Conservation (phyloP, 1,284 basidiomycete species). For the Tilletiaria anomala region DNA sequence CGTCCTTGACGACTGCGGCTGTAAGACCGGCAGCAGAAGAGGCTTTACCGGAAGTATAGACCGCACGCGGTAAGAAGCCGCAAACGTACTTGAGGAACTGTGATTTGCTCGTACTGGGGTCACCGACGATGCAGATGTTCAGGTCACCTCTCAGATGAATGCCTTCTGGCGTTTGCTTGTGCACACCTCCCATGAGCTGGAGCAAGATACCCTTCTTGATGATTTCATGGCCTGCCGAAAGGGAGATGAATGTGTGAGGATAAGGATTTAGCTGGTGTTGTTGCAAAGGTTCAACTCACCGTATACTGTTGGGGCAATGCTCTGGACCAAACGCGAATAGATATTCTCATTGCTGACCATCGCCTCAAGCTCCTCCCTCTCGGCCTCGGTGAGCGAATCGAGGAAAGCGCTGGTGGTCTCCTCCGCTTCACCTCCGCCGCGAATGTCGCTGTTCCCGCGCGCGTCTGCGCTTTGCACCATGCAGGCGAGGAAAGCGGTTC, state of each 20-base stretch:
- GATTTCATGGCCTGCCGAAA: conserved; percentile 74
- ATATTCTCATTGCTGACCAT: conserved; percentile 93
- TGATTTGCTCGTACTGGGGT: conserved; percentile 91
- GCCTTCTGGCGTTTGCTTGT: conserved; percentile 89
- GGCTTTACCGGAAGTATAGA: conserved; percentile 97
- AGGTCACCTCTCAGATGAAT: conserved; percentile 95
- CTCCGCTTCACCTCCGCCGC: conserved; percentile 47
- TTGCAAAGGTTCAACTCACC: too few species aligned
- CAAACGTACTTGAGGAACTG: conserved; percentile 99
- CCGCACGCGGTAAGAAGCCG: conserved; percentile 93
- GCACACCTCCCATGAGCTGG: conserved; percentile 98
- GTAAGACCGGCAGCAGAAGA: conserved; percentile 97
- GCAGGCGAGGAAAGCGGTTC: conserved; percentile 94
- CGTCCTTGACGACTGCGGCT: conserved; percentile 93
- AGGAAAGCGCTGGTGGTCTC: conserved; percentile 48
- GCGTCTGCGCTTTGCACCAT: conserved; percentile 87
- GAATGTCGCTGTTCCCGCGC: conserved; percentile 24
- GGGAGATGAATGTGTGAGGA: background rate
- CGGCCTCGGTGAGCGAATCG: conserved; percentile 73
- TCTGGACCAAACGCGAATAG: conserved; percentile 79
- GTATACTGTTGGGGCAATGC: conserved; percentile 95
- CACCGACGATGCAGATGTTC: conserved; percentile 96
- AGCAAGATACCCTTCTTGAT: conserved; percentile 96
- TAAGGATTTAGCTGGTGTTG: conserved; percentile 5
- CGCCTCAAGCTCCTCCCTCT: conserved; percentile 79